Base-by-base conservation (phyloP, 2,329 filamentous ascomycete species). In the Paecilomyces dactylethromorphus region DNA sequence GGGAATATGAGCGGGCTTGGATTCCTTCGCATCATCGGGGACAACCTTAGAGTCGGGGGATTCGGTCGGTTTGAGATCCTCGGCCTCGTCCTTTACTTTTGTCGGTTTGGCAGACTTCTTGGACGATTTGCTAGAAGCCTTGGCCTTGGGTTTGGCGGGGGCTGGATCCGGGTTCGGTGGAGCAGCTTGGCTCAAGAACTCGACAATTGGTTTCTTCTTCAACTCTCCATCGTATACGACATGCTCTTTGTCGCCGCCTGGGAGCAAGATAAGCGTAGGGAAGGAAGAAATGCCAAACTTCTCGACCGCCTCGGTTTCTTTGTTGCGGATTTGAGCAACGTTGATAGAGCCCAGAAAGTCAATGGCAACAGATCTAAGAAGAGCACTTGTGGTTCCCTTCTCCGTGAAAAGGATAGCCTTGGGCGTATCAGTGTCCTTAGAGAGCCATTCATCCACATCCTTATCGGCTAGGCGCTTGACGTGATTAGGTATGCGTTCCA, bases 401-500 rank as follows among this genome's bases (percentile, higher is more conserved):
- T 96, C 90, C 2, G 90, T 95, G 76, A 99, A 97, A 2, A 99
- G 79, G 33, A 99, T 86, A 0, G 90, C 92, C 79, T 96, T 97
- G 55, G 92, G 84, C 12, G 82, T 84, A 21, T 89, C 84, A 60
- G 86, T 87, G 52, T 84, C 82, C 59, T 84, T 82, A 10, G 78
- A 77, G 55, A 97, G 74, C 83, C 93, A 99, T 12, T 78, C 78
- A 59, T 91, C 87, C 39, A 96, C 69, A 53, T 90, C 88, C 75
- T 90, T 90, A 74, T 96, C 91, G 15, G 87, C 86, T 54, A 97
- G 79, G 62, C 85, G 84, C 71, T 88, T 88, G 51, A 99, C 93
- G 68, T 94, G 87, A 77, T 97, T 97, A 65, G 91, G 92, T 67
- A 99, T 96, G 76, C 89, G 91, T 66, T 90, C 86, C 56, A 90